Evolutionary conservation across 257 asterid genomes (phyloP), one percentile per base, ranked within the genome.

Genomic region (Avicennia marina): DNA sequence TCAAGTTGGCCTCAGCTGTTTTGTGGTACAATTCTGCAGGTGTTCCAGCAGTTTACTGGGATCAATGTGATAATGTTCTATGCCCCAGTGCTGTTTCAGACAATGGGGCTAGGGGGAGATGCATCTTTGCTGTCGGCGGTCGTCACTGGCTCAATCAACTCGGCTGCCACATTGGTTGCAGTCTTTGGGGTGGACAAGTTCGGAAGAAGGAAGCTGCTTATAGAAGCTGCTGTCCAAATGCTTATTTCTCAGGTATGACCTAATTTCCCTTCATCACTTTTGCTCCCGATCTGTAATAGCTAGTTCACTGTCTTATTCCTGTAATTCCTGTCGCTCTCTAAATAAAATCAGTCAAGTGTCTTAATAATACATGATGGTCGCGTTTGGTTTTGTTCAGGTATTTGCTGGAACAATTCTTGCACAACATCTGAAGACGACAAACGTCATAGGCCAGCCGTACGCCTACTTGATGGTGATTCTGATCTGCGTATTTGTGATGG

Each of bases 11-110:
- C 75, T 1, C 70, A 53, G 52, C 62, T 74, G 11, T 17, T 69
- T 3, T 39, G 57, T 21, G 53, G 56, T 9, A 43, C 18, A 0
- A 2, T 66, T 2, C 24, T 82, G 8, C 87, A 79, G 31, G 40
- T 83, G 0, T 82, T 76, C 48, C 90, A 76, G 62, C 87, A 82
- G 66, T 82, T 79, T 6, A 78, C 85, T 0, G 87, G 87, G 4
- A 81, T 81, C 41, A 77, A 81, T 25, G 79, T 75, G 0, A 71
- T 75, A 53, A 81, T 75, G 81, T 81, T 75, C 43, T 78, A 78
- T 34, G 85, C 89, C 0, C 85, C 89, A 0, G 85, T 78, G 1
- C 56, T 81, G 15, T 81, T 78, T 32, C 80, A 72, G 33, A 81
- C 89, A 0, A 68, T 78, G 60, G 89, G 85, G 10, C 29, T 78